Evolutionary conservation across 495 filamentous ascomycete species (phyloP).

Genomic region (Xylaria sp.): DNA sequence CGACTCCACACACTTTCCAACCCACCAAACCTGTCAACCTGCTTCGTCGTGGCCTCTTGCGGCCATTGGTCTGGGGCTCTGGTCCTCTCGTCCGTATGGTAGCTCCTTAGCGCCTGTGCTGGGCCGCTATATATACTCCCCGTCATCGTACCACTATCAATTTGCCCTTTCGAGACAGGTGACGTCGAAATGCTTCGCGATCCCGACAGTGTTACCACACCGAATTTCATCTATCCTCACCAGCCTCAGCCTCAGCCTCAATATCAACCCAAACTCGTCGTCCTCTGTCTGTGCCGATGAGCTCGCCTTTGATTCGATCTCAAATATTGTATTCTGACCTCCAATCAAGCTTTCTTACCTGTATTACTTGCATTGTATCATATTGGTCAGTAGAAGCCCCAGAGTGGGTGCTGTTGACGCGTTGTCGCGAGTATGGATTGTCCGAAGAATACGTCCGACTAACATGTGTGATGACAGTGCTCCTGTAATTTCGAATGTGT

Average conservation of each 20-base stretch:
- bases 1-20: slow-evolving; percentile 26
- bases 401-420: slow-evolving; percentile 30
- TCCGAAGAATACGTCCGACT: slow-evolving; percentile 32
- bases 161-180: slow-evolving; percentile 30
- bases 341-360: slow-evolving; percentile 27
- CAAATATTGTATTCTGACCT: slow-evolving; percentile 25
- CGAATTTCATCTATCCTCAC: slow-evolving; percentile 20
- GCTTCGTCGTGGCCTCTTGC: slow-evolving; percentile 31
- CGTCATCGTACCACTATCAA: slow-evolving; percentile 24
- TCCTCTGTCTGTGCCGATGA: slow-evolving; percentile 27
- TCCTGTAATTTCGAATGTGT: slow-evolving; percentile 50
- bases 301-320: slow-evolving; percentile 25
- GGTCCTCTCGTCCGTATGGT: slow-evolving; percentile 24
- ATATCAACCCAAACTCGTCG: slow-evolving; percentile 30
- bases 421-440: slow-evolving; percentile 2
- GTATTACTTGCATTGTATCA: slow-evolving; percentile 52
- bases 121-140: slow-evolving; percentile 37
- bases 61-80: slow-evolving; percentile 32
- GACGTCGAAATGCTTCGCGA: slow-evolving; percentile 47
- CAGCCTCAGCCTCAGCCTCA: slow-evolving; percentile 22
- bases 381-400: slow-evolving; percentile 59
- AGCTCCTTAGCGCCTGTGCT: slow-evolving; percentile 25
- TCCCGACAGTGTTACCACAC: slow-evolving; percentile 35
- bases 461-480: slow-evolving; percentile 41
- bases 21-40: slow-evolving; percentile 33